Percentiles rank a stretch among this genome's conserved stretches.
phyloP scores from a whole-genome alignment of 2,329 filamentous ascomycete species.

The Pyrenophora teres region DNA sequence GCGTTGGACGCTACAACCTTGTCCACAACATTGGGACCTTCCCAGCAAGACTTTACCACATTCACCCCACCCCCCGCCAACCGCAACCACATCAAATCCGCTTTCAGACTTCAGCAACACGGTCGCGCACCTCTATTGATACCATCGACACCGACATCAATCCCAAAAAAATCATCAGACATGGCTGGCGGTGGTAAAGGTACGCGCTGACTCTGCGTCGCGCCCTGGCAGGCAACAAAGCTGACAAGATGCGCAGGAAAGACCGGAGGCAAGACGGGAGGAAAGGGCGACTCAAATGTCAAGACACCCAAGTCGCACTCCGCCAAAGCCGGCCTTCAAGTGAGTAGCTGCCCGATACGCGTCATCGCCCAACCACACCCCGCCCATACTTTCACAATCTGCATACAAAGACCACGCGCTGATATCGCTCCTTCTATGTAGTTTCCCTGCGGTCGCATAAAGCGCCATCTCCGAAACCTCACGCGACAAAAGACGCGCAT shows the following conservation, averaged over 20 bases:
- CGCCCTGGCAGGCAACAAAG: slow-evolving; percentile 21
- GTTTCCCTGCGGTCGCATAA: slow-evolving; percentile 99
- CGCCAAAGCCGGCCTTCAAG: slow-evolving; percentile 92
- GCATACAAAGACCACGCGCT: slow-evolving; percentile 28
- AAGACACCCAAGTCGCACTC: slow-evolving; percentile 95
- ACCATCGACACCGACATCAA: slow-evolving; percentile 29
- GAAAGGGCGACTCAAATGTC: slow-evolving; percentile 75
- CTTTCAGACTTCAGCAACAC: slow-evolving; percentile 26
- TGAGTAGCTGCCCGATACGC: slow-evolving; percentile 58
- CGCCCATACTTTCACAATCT: slow-evolving; percentile 21
- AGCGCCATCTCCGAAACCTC: slow-evolving; percentile 99
- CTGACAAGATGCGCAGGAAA: slow-evolving; percentile 51
- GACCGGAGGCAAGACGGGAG: slow-evolving; percentile 84
- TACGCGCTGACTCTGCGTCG: slow-evolving; percentile 60
- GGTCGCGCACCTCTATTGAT: slow-evolving; percentile 42
- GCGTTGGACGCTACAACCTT: slow-evolving; percentile 29
- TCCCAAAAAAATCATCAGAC: slow-evolving; percentile 31
- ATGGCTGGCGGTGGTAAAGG: slow-evolving; percentile 86
- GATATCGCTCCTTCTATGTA: slow-evolving; percentile 50
- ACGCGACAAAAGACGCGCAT: slow-evolving; percentile 99
- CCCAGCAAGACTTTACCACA: slow-evolving; percentile 39
- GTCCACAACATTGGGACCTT: slow-evolving; percentile 35
- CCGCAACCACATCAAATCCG: slow-evolving; percentile 37
- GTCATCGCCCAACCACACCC: slow-evolving; percentile 27
- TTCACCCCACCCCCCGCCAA: slow-evolving; percentile 41